Percentiles rank a stretch among this genome's conserved stretches.
phyloP scores from a whole-genome alignment of 2,329 filamentous ascomycete genomes.

The Cytospora chrysosperma region DNA sequence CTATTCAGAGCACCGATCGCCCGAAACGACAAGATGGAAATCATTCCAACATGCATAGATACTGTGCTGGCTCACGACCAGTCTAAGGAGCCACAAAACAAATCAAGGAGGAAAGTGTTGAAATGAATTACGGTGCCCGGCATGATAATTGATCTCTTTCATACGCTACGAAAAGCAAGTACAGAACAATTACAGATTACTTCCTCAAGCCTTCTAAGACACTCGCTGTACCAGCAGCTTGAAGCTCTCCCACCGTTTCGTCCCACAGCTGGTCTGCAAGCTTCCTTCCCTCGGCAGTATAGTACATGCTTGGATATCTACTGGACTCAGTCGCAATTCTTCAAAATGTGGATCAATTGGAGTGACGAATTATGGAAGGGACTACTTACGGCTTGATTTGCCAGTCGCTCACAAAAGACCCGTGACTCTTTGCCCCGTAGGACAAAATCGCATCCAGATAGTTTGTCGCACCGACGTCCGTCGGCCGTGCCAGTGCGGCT shows the following conservation, averaged over 20 bases:
- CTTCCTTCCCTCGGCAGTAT: background rate
- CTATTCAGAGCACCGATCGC: too few species aligned
- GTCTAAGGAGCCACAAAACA: too few species aligned
- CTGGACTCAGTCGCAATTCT: background rate
- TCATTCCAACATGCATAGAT: too few species aligned
- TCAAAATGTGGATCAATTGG: background rate
- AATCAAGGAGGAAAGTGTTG: too few species aligned
- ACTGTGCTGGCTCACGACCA: too few species aligned
- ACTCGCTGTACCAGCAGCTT: too few species aligned
- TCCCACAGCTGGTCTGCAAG: background rate
- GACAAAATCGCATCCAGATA: conserved; percentile 3
- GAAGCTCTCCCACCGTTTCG: background rate
- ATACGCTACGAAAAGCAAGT: too few species aligned
- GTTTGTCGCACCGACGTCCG: background rate
- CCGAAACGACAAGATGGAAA: too few species aligned
- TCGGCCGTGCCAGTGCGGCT: background rate
- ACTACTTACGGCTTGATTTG: background rate
- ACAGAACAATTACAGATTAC: too few species aligned
- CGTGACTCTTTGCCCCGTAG: background rate
- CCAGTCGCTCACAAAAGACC: background rate
- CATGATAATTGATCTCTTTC: too few species aligned
- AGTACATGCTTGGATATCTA: background rate
- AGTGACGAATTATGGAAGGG: background rate
- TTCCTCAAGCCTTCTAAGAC: too few species aligned
- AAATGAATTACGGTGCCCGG: too few species aligned